Evolutionary conservation across 768 basidiomycete genomes (phyloP), one percentile per base, ranked within the genome.

Genomic region (Termitomyces sp.): DNA sequence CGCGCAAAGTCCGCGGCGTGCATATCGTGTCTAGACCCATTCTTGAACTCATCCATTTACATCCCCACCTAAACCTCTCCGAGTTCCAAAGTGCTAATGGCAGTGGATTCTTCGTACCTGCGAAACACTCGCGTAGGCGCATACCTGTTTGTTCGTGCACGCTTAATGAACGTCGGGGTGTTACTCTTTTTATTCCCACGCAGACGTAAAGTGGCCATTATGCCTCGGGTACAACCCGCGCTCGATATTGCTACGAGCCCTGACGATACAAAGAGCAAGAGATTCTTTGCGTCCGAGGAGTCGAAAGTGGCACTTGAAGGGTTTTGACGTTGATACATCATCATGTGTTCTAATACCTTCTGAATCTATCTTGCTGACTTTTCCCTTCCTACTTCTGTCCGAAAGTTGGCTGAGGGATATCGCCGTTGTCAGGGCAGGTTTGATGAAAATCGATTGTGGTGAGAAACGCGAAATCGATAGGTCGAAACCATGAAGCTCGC

Each of bases 121-220:
- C 56, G 15, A 34, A 46, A 14, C 34, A n/a, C 32, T 45, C 45
- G 5, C 45, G 20, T 5, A 14, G 56, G 46, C 12, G 56, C 2
- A 20, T 57, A 1, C 56, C 48, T 1, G 12, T 51, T 29, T 36
- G 32, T 20, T 40, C 59, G 14, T 34, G 49, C 31, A 57, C 59
- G 25, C 55, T 63, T 1, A 48, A 53, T 25, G 62, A 63, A 50
- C 54, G 62, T 20, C 49, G 59, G 15, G 62, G 62, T 15, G 52
- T 63, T 4, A 50, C 57, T 36, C 47, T 63, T 32, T 63, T 63
- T 9, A 63, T 63, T 12, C 2, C 62, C 59, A 4, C 59, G 58
- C 47, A 60, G 62, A 56, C 29, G 53, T 25, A 55, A 31, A 12
- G 53, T 17, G 9, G 8, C 34, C 31, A 38, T 31, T 31, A 29